These are phyloP conservation scores for Verbena officinalis DNA, from an alignment of 257 asterid genomes.

Conservation along the genomic window DNA sequence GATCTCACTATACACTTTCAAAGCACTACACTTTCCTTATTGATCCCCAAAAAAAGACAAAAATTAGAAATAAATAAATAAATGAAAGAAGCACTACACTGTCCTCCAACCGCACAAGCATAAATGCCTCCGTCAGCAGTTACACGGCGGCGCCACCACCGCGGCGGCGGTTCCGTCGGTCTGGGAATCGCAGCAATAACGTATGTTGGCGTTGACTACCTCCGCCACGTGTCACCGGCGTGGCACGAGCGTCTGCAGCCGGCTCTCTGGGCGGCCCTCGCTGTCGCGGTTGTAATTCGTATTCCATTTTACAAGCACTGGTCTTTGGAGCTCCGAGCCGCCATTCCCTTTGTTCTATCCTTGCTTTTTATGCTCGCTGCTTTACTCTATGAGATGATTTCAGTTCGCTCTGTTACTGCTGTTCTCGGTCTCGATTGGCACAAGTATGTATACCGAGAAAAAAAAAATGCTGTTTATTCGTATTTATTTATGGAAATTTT, in stretches of 20 bases:
- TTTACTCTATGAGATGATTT: conserved; percentile 75
- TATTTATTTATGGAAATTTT: background rate
- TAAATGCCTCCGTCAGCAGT: conserved; percentile 40
- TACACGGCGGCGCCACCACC: conserved; percentile 37
- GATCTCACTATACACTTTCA: no score
- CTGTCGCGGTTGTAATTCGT: conserved; percentile 69
- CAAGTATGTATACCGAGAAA: conserved; percentile 51
- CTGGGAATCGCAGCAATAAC: conserved; percentile 84
- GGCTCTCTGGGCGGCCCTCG: conserved; percentile 66
- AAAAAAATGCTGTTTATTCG: background rate
- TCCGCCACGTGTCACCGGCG: conserved; percentile 81
- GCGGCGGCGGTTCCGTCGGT: conserved; percentile 48
- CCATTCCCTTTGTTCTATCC: conserved; percentile 78
- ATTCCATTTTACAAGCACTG: conserved; percentile 81
- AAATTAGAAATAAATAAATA: background rate
- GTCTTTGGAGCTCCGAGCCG: conserved; percentile 82
- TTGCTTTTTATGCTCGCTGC: conserved; percentile 78
- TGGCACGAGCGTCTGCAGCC: conserved; percentile 95
- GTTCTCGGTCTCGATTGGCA: conserved; percentile 97
- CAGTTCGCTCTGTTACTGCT: conserved; percentile 95
- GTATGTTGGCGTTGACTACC: conserved; percentile 77
- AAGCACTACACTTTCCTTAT: background rate
- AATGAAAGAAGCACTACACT: no score
- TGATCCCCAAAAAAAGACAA: no score
- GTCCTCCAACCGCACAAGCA: conserved; percentile 17